These are phyloP conservation scores for Diaporthe sp. DNA, from an alignment of 2,329 filamentous ascomycete species.

Conservation along the genomic window DNA sequence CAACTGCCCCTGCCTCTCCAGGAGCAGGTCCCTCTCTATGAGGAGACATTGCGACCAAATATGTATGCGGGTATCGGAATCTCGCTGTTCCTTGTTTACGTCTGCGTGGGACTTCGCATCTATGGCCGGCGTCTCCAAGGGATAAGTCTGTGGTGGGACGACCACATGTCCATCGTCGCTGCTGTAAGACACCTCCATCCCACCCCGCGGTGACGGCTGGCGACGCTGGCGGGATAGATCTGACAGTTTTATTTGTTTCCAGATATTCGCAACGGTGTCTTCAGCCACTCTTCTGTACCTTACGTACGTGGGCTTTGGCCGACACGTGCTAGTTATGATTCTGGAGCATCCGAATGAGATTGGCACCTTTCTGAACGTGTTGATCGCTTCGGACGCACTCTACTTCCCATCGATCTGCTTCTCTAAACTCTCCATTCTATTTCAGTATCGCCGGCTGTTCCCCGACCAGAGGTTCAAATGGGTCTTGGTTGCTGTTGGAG, in stretches of 20 bases:
- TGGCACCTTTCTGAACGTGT: not conserved
- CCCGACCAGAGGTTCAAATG: not conserved
- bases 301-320: not conserved
- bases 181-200: not conserved
- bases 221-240: not conserved
- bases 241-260: not conserved
- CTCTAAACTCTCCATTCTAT: not conserved
- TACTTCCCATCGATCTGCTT: not conserved
- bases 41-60: not conserved
- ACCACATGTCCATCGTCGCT: not conserved
- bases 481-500: not conserved
- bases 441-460: not conserved
- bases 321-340: not conserved
- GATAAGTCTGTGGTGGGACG: not conserved
- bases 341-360: not conserved
- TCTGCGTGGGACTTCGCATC: not conserved
- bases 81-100: not conserved
- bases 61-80: not conserved
- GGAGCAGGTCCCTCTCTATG: not conserved
- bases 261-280: not conserved
- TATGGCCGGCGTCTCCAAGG: not conserved
- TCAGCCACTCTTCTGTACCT: not conserved
- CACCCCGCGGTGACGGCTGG: fast-evolving
- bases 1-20: not conserved
- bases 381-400: not conserved